Percentiles rank a stretch among this genome's conserved stretches.
These are phyloP conservation scores for Thielaviopsis ethacetica DNA, from an alignment of 2,329 filamentous ascomycete species.

Conservation along the genomic window DNA sequence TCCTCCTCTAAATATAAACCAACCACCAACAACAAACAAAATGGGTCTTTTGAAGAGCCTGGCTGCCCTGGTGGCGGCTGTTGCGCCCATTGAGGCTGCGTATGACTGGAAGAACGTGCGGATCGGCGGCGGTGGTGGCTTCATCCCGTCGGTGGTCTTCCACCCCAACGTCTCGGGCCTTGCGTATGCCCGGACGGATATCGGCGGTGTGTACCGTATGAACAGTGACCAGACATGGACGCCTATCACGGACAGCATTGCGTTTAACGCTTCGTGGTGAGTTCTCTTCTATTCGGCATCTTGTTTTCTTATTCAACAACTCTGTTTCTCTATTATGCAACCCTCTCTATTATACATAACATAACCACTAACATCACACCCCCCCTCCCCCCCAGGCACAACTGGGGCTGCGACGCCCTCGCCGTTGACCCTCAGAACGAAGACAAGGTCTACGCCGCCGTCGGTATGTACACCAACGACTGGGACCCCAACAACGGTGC, in stretches of 20 bases:
- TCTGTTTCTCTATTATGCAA: not conserved
- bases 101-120: slow-evolving; percentile 31
- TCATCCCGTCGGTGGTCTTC: slow-evolving; percentile 40
- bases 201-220: slow-evolving; percentile 38
- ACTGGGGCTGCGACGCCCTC: slow-evolving; percentile 41
- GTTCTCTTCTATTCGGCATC: slow-evolving; percentile 7
- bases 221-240: slow-evolving; percentile 40
- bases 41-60: slow-evolving; percentile 4
- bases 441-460: slow-evolving; percentile 34
- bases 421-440: slow-evolving; percentile 37
- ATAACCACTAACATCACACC: no score
- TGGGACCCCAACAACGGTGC: slow-evolving; percentile 41
- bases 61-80: slow-evolving; percentile 12
- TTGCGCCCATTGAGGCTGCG: slow-evolving; percentile 18
- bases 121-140: slow-evolving; percentile 40
- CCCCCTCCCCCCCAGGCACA: slow-evolving; percentile 22
- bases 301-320: no score
- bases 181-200: slow-evolving; percentile 40
- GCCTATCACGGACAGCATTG: slow-evolving; percentile 31
- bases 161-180: slow-evolving; percentile 33
- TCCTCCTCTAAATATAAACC: not conserved
- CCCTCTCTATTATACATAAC: no score
- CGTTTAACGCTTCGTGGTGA: slow-evolving; percentile 29
- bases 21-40: not conserved
- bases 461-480: slow-evolving; percentile 41